Evolutionary conservation across 768 basidiomycete species (phyloP), one percentile per base, ranked within the genome.

Genomic region (Gelatoporia subvermispora): DNA sequence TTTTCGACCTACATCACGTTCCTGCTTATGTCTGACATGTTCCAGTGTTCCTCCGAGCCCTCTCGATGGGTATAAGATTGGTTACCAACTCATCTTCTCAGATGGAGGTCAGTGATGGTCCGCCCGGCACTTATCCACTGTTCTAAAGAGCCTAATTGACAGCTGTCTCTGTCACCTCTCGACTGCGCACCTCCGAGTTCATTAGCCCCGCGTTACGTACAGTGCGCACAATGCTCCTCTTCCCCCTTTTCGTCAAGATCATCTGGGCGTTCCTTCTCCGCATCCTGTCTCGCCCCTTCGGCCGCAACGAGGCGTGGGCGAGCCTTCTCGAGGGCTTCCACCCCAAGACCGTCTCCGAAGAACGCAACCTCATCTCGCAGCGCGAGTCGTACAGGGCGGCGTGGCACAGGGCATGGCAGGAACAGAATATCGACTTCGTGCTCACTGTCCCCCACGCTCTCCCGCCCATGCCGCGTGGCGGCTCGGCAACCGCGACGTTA

Each of bases 381-480:
- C 59, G 66, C n/a, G 65, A 68, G 46, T 55, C 38, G 4, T 65
- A 65, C 47, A 47, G 63, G 5, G 62, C 56, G 40, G 35, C 50
- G 21, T 67, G 66, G 59, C 56, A 52, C 45, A 47, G 57, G 31
- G 57, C 54, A 40, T 58, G 58, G 59, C 47, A 58, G 31, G 52
- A 53, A 13, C 47, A 58, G 17, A 51, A 52, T 15, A 42, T 62
- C 25, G 74, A 75, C 61, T 75, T 69, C 54, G 59, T 72, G 20
- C 58, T 71, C 48, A 71, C 63, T 7, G 72, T 68, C 28, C 70
- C 68, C 18, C 69, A 71, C 60, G 50, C 70, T 28, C 43, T 65
- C 20, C 69, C 73, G 0, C 73, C 71, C 2, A 63, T 72, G 16
- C 73, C 73, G 2, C 45, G 67, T 25, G 63, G 67, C 2, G 57